Base-by-base conservation (phyloP, 768 basidiomycete genomes). In the Pluteus cervinus region DNA sequence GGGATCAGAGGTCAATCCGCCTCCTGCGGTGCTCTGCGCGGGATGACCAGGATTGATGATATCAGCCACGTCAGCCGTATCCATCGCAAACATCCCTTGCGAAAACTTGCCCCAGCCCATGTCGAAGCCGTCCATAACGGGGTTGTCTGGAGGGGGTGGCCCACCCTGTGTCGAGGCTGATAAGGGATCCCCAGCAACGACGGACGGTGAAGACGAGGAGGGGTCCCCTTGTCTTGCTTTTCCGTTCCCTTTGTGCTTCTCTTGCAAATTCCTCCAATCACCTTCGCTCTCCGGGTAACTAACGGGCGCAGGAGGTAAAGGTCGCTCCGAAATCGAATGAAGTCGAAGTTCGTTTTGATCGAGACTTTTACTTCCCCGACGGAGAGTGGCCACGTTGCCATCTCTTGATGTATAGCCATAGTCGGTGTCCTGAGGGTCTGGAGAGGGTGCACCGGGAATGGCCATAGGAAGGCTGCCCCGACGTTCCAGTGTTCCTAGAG, bases 401-500 rank as follows among this genome's bases (percentile, higher is more conserved):
- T 81, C 81, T 29, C 76, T 64, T 39, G 73, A 68, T 33, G 56
- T 50, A 24, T 52, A 48, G 12, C 24, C 41, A 32, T 47, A 52
- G 3, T 37, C 40, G 34, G 36, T 49, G 21, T 55, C 44, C 7
- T 43, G 46, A 18, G 45, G 36, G 17, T 36, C 26, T 12, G 37
- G 38, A 4, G 49, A 28, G 9, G 55, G 46, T 3, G 55, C 50
- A 12, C 63, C 68, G 12, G 78, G 73, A 9, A 81, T 79, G 28
- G 68, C 65, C 60, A 80, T 73, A n/a, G 81, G 79, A 11, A 74
- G 49, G 47, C 79, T 82, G 9, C 75, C 75, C 41, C 74, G 65
- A 39, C 77, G 66, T 26, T 18, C 33, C n/a, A n/a, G n/a, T n/a
- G n/a, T 29, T 41, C 29, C 30, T 8, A 32, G 7, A 32, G 7